Conservation (phyloP, 208 protist genomes). For the Crithidia fasciculata region DNA sequence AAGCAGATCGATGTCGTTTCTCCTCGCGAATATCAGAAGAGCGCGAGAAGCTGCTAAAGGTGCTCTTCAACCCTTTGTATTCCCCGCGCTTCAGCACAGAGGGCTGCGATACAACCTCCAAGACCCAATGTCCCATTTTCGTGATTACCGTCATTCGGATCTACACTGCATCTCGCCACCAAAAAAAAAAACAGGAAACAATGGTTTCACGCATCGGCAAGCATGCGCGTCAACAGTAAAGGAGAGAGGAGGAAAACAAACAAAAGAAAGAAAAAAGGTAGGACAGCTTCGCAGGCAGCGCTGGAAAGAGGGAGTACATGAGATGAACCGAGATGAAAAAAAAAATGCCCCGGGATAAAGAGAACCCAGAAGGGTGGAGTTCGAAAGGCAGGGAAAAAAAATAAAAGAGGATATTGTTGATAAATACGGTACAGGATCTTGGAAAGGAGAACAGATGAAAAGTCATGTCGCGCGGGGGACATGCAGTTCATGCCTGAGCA, state of each 20-base stretch:
- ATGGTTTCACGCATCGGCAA: too few relatives aligned
- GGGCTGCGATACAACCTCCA: too few relatives aligned
- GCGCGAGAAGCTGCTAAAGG: too few relatives aligned
- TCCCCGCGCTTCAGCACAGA: too few relatives aligned
- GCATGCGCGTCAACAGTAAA: too few relatives aligned
- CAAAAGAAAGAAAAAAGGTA: constrained; percentile 8
- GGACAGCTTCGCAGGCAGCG: background rate
- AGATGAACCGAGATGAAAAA: constrained; percentile 12
- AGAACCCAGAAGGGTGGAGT: background rate
- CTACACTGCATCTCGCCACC: too few relatives aligned
- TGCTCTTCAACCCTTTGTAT: too few relatives aligned
- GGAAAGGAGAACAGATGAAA: background rate
- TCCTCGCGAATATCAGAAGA: too few relatives aligned
- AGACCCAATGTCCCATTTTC: too few relatives aligned
- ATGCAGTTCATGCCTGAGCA: background rate
- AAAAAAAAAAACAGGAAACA: too few relatives aligned
- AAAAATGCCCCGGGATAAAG: background rate
- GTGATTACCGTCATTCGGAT: too few relatives aligned
- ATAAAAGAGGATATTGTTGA: background rate
- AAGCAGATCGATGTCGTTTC: too few relatives aligned
- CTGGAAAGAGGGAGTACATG: background rate
- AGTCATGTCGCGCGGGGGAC: background rate
- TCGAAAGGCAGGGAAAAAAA: background rate
- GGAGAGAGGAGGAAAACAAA: background rate
- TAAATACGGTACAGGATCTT: background rate